phyloP scores from a whole-genome alignment of 2,329 filamentous ascomycete genomes.

The Pleomassaria siparia region DNA sequence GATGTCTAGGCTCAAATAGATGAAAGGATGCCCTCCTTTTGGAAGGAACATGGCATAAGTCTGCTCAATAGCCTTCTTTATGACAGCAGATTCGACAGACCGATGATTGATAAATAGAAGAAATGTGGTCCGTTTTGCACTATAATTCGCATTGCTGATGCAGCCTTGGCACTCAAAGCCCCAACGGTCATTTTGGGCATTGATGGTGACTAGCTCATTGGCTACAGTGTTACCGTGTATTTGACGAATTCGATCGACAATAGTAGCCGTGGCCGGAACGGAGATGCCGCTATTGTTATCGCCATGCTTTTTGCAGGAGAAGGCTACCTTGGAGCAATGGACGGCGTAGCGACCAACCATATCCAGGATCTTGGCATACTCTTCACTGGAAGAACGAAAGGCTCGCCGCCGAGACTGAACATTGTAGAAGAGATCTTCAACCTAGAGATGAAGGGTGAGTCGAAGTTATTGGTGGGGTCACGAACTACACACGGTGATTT shows the following conservation, averaged over 20 bases:
- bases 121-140: slow-evolving; percentile 83
- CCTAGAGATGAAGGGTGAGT: slow-evolving; percentile 42
- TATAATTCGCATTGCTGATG: slow-evolving; percentile 92
- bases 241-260: slow-evolving; percentile 82
- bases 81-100: slow-evolving; percentile 82
- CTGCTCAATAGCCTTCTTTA: slow-evolving; percentile 90
- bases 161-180: slow-evolving; percentile 81
- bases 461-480: not conserved
- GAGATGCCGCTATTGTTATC: slow-evolving; percentile 82
- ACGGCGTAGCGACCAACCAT: slow-evolving; percentile 91
- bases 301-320: slow-evolving; percentile 95
- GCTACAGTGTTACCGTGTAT: slow-evolving; percentile 83
- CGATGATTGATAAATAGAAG: slow-evolving; percentile 96
- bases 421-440: slow-evolving; percentile 98
- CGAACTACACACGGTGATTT: slow-evolving; percentile 71
- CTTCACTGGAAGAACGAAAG: slow-evolving; percentile 88
- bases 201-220: slow-evolving; percentile 81
- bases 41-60: slow-evolving; percentile 85
- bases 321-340: slow-evolving; percentile 87
- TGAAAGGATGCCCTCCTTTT: slow-evolving; percentile 90
- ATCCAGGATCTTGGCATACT: slow-evolving; percentile 97
- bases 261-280: slow-evolving; percentile 70
- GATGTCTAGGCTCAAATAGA: slow-evolving; percentile 90
- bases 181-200: slow-evolving; percentile 71
- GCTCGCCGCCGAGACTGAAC: slow-evolving; percentile 84